Base-by-base conservation (phyloP, 2,329 filamentous ascomycete species). In the Berkeleyomyces rouxiae region DNA sequence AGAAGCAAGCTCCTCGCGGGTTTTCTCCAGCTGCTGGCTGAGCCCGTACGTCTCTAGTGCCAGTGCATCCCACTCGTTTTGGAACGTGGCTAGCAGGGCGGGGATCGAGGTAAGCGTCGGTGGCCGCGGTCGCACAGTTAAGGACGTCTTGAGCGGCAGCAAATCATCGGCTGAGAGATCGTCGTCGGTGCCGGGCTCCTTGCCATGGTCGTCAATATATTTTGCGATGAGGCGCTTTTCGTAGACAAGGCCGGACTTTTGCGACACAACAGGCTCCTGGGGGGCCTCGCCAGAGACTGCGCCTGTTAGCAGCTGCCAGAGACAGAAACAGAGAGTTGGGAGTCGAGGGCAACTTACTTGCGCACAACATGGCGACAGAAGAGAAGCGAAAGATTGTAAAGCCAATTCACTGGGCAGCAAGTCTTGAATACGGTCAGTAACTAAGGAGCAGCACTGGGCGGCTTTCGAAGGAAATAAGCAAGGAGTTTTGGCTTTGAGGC, bases 41-140 rank as follows among this genome's bases (percentile, higher is more conserved):
- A 97, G 77, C 68, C 89, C 93, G 73, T 90, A 96, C 59, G 90
- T 88, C 76, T 99, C 93, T 43, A 97, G 78, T 10, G 92, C 89
- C 53, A 96, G 77, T 7, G 91, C 86, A 72, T 99, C 93, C 93
- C 93, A 99, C 79, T 99, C 93, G 73, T 95, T 95, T 73, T 99
- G 93, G 73, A 99, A 97, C 46, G 91, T 87, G 59, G 89, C 87
- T 63, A 99, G 86, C 63, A 99, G 82, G 16, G 93, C 90, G 31
- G 93, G 93, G 71, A 99, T 96, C 44, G 93, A 99, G 62, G 93
- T 97, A 69, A 97, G 84, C 42, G 90, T 91, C 40, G 93, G 92
- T 64, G 93, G 91, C 70, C 93, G 84, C 59, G 93, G 92, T 69
- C 88, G 87, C 66, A 96, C 89, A 68, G 90, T 82, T 75, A 87